Conservation (phyloP, 2,329 filamentous ascomycete species). For the Colletotrichum musicola region DNA sequence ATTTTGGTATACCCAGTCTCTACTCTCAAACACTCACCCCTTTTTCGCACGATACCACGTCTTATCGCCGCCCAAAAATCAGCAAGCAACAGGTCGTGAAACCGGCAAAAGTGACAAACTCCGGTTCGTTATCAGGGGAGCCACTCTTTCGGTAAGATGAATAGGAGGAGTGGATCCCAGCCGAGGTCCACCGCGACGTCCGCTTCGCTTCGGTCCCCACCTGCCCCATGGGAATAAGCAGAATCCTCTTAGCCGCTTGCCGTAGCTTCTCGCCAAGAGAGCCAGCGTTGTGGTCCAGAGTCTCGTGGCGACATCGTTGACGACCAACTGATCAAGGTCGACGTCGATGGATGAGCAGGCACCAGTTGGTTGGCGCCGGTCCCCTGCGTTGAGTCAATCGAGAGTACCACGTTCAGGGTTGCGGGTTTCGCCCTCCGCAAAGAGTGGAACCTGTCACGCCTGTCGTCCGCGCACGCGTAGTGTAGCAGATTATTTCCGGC, state of each 20-base stretch:
- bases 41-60: neutral
- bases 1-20: neutral
- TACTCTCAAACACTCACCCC: neutral
- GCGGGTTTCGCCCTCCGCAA: conserved; percentile 12
- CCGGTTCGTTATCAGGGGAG: conserved; percentile 21
- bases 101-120: conserved; percentile 10
- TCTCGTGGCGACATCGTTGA: neutral
- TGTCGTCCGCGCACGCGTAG: neutral
- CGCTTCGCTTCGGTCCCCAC: conserved; percentile 14
- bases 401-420: conserved; percentile 16
- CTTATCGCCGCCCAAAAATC: neutral
- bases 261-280: neutral
- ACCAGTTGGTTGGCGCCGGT: neutral
- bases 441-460: conserved; percentile 5
- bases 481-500: conserved; percentile 31
- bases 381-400: neutral
- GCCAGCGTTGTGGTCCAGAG: neutral
- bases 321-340: too few relatives aligned
- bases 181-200: conserved; percentile 25
- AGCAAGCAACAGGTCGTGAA: conserved; percentile 4
- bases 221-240: conserved; percentile 22
- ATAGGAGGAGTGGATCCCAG: conserved; percentile 23
- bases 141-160: conserved; percentile 21
- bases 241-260: neutral
- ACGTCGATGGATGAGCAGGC: too few relatives aligned